A percentile compares a stretch with the other conserved stretches of the same genome.
Conservation (phyloP, 345 rosid species). For the Diplotaxis tenuifolia region DNA sequence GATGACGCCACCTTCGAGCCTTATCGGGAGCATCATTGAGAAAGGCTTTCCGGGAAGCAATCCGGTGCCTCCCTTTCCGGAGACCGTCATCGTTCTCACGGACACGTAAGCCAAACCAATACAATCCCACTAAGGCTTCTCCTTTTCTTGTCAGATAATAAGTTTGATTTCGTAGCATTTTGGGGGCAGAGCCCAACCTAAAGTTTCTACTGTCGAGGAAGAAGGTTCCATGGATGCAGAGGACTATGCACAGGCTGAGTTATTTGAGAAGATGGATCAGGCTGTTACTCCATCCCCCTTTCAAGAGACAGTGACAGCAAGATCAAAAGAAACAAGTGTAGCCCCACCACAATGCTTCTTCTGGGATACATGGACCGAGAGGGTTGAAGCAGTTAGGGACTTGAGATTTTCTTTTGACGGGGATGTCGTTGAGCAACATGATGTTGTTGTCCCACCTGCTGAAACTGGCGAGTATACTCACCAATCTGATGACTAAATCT, state of each 20-base stretch:
- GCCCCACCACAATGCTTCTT: slow-evolving; percentile 42
- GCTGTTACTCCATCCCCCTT: slow-evolving; percentile 30
- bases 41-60: slow-evolving; percentile 50
- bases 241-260: slow-evolving; percentile 66
- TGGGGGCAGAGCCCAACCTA: slow-evolving; percentile 22
- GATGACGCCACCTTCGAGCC: slow-evolving; percentile 27
- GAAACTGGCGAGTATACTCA: too few relatives aligned
- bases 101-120: slow-evolving; percentile 55
- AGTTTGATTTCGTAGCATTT: slow-evolving; percentile 44
- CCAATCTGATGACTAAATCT: slow-evolving; percentile 50
- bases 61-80: slow-evolving; percentile 68
- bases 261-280: slow-evolving; percentile 72
- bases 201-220: slow-evolving; percentile 32
- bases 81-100: slow-evolving; percentile 93
- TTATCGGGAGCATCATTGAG: slow-evolving; percentile 72
- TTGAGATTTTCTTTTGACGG: slow-evolving; percentile 83
- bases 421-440: slow-evolving; percentile 44
- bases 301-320: slow-evolving; percentile 28
- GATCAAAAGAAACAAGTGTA: slow-evolving; percentile 25
- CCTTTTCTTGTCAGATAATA: neutral
- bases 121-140: neutral
- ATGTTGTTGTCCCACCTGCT: slow-evolving; percentile 24
- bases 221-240: slow-evolving; percentile 46
- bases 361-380: slow-evolving; percentile 82
- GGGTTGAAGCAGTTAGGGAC: slow-evolving; percentile 75